phyloP scores from a whole-genome alignment of 257 asterid species.

The Dorcoceras hygrometricum region DNA sequence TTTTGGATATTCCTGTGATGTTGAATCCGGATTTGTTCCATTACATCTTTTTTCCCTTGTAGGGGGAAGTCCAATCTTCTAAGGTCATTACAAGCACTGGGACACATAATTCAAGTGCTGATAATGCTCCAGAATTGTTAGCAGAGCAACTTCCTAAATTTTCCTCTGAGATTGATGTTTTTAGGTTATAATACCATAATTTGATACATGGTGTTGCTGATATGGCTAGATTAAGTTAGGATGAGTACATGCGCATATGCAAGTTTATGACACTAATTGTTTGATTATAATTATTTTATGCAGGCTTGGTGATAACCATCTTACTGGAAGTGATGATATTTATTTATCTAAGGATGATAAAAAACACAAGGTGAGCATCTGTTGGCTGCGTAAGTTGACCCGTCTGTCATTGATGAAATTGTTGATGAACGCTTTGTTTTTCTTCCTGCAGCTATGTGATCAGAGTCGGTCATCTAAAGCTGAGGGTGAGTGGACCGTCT shows the following conservation, averaged over 20 bases:
- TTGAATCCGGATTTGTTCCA: too few species aligned
- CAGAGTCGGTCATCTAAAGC: constrained; percentile 44
- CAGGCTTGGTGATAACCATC: constrained; percentile 55
- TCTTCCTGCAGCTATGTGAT: constrained; percentile 44
- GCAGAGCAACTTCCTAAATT: constrained; percentile 29
- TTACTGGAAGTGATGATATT: too few species aligned
- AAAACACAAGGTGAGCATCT: too few species aligned
- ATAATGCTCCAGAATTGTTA: constrained; percentile 25
- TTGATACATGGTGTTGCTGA: neutral
- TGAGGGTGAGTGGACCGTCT: constrained; percentile 67
- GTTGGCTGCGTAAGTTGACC: too few species aligned
- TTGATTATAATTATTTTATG: neutral
- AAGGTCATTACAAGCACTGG: constrained; percentile 27
- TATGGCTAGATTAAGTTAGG: neutral
- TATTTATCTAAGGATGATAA: too few species aligned
- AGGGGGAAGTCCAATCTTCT: constrained; percentile 34
- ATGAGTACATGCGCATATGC: neutral
- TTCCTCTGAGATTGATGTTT: constrained; percentile 23
- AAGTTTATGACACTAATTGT: too few species aligned
- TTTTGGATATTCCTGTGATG: too few species aligned
- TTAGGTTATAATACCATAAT: constrained; percentile 30
- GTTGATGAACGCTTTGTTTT: too few species aligned
- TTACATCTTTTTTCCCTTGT: constrained; percentile 5
- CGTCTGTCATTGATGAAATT: too few species aligned
- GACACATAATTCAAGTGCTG: constrained; percentile 24